Evolutionary conservation across 345 rosid species (phyloP).

Genomic region (Eucalyptus erythrocorys): DNA sequence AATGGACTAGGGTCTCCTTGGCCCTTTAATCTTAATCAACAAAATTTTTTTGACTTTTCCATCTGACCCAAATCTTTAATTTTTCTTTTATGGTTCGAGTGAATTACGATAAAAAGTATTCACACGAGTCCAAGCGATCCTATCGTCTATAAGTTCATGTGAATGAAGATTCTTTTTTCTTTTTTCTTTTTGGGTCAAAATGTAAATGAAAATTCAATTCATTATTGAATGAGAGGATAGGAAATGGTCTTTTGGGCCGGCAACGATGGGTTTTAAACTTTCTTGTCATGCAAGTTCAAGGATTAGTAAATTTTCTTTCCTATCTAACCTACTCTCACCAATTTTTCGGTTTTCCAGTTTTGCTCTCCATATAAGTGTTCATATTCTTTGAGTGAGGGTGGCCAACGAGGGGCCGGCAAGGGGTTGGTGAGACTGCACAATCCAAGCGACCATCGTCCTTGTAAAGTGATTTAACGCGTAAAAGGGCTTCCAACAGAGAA

Average conservation of each 20-base stretch:
- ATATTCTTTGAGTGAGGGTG: neutral
- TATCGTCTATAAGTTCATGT: too few species aligned
- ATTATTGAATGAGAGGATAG: neutral
- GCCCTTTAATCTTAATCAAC: neutral
- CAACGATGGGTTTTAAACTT: fast-evolving
- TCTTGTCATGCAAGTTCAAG: fast-evolving
- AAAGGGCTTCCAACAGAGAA: neutral
- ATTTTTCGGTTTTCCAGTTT: too few species aligned
- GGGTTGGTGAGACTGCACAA: neutral
- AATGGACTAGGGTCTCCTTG: neutral
- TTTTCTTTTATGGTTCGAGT: neutral
- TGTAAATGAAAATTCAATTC: too few species aligned
- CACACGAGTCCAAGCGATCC: fast-evolving
- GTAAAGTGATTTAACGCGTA: neutral
- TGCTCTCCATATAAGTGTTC: neutral
- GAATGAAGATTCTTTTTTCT: too few species aligned
- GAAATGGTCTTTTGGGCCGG: neutral
- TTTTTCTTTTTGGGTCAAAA: too few species aligned
- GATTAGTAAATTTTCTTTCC: too few species aligned
- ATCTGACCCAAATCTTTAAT: neutral
- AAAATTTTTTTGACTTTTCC: neutral
- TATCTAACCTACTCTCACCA: neutral
- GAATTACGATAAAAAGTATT: neutral
- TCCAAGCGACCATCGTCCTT: neutral
- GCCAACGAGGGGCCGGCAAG: neutral